Evolutionary conservation across 2,329 filamentous ascomycete genomes (phyloP).

Genomic region (Aspergillus fischeri): DNA sequence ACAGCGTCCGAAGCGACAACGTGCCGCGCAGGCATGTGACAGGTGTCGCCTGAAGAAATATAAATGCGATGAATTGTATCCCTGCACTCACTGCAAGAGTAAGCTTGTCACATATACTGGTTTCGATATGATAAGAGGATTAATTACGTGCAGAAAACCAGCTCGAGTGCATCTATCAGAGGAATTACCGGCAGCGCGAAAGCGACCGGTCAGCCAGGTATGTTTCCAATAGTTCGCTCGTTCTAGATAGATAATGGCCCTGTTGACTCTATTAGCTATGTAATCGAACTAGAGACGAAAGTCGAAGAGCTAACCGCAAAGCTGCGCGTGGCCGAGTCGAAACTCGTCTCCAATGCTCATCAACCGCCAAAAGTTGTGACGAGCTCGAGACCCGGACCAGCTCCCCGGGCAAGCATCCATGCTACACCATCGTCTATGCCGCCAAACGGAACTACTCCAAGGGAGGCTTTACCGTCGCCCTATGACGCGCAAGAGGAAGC

Average conservation of each 20-base stretch:
- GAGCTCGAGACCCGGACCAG: slow-evolving; percentile 2
- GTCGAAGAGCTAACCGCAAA: slow-evolving; percentile 28
- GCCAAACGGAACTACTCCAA: slow-evolving; percentile 15
- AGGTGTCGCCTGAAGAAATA: slow-evolving; percentile 47
- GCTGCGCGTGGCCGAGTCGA: slow-evolving; percentile 21
- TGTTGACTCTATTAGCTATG: slow-evolving; percentile 21
- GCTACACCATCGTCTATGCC: slow-evolving; percentile 24
- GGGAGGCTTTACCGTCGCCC: slow-evolving; percentile 10
- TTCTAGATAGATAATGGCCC: neutral
- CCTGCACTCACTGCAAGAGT: slow-evolving; percentile 45
- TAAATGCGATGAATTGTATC: slow-evolving; percentile 45
- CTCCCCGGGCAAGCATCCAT: slow-evolving; percentile 8
- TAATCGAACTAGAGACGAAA: slow-evolving; percentile 33
- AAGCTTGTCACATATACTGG: slow-evolving; percentile 9
- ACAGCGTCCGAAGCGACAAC: no score
- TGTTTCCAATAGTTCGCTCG: neutral
- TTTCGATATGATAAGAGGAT: neutral
- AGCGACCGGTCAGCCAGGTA: slow-evolving; percentile 27
- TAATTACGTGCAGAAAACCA: slow-evolving; percentile 24
- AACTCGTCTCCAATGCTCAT: slow-evolving; percentile 10
- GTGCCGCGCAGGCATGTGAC: slow-evolving; percentile 39
- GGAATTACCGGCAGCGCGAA: slow-evolving; percentile 30
- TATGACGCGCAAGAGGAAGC: slow-evolving; percentile 20
- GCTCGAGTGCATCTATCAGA: slow-evolving; percentile 32
- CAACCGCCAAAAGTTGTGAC: slow-evolving; percentile 3